These are phyloP conservation scores for Parafenestella ontariensis DNA, from an alignment of 2,329 filamentous ascomycete genomes.

Conservation along the genomic window DNA sequence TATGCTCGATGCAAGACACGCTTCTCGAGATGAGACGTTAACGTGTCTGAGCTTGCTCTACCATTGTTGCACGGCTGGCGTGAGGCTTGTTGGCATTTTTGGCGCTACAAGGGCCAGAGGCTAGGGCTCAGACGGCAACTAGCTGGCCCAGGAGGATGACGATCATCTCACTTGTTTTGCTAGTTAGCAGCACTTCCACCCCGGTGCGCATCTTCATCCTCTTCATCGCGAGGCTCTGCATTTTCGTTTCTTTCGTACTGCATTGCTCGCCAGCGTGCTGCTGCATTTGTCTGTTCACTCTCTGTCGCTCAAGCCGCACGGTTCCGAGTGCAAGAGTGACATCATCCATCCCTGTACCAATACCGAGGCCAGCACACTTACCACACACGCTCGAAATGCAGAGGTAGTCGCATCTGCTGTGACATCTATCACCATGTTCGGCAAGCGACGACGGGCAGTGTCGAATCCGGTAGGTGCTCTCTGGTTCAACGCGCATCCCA, in stretches of 20 bases:
- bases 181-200: constrained; percentile 4
- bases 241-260: background rate
- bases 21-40: constrained; percentile 9
- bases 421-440: constrained; percentile 44
- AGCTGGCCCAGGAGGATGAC: constrained; percentile 8
- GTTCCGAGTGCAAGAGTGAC: constrained; percentile 20
- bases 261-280: constrained; percentile 3
- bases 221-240: background rate
- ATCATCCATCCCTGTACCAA: constrained; percentile 24
- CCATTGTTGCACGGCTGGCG: background rate
- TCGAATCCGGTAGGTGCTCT: constrained; percentile 43
- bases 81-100: background rate
- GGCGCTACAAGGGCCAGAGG: background rate
- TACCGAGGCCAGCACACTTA: constrained; percentile 9
- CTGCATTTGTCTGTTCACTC: constrained; percentile 1
- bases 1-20: background rate
- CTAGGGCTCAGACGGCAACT: background rate
- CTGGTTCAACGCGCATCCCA: constrained; percentile 4
- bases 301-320: constrained; percentile 4
- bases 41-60: constrained; percentile 18
- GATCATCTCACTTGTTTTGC: constrained; percentile 18
- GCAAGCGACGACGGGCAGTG: constrained; percentile 37
- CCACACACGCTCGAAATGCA: constrained; percentile 29
- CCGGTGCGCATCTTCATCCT: constrained; percentile 6
- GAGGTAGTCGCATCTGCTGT: constrained; percentile 25